Evolutionary conservation across 495 filamentous ascomycete species (phyloP), one percentile per base, ranked within the genome.

Genomic region (Achaetomiella virescens): DNA sequence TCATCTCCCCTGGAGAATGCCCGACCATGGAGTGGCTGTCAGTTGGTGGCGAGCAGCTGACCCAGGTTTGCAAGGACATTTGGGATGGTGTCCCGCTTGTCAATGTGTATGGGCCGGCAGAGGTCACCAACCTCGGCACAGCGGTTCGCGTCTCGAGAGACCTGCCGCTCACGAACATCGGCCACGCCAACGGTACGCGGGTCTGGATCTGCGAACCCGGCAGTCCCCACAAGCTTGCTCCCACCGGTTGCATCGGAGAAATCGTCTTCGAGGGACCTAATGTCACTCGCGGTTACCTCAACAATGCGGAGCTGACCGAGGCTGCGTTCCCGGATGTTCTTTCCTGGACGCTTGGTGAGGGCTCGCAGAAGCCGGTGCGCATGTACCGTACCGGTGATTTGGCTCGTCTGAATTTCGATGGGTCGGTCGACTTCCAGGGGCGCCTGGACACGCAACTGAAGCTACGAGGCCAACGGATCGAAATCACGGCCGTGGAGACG

Each of bases 381-480:
- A 54, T 83, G 36, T 84, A 84, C 65, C 81, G 81, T 58, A 82
- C 81, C 14, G 79, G 81, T 6, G 80, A 84, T 53, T 57, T 83
- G 47, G 78, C 77, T 18, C 71, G 76, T 25, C 79, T 82, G 48
- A 63, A 72, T 31, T 75, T 77, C 35, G 76, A 76, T 14, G 77
- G 79, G 5, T 69, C 73, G 11, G 55, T 83, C 20, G 73, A 70
- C 22, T 82, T 79, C 60, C 61, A 82, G 1, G 58, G 46, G 7
- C 53, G 58, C 37, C 57, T 55, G 25, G 57, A 65, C 20, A 61
- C 55, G 0, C 63, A 67, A 15, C 51, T 72, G 53, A 70, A 69
- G 52, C 54, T 72, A 11, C 55, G 65, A 5, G 68, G 68, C 0
- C 66, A 69, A 18, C 55, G 69, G 11, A 65, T 66, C 29, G 66